Conservation (phyloP, 73 alveolate genomes). For the Uronychia setigera region DNA sequence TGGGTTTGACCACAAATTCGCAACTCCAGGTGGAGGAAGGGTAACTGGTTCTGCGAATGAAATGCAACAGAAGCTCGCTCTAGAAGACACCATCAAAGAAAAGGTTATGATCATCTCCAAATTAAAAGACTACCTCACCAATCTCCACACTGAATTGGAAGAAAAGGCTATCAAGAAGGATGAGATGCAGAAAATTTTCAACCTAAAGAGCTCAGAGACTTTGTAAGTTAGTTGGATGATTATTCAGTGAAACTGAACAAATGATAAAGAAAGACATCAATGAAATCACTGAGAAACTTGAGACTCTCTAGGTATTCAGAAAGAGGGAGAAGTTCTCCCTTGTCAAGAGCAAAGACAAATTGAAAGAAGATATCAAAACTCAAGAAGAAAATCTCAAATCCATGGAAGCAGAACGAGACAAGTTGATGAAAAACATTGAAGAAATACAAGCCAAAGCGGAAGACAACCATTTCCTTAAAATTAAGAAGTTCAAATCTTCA, state of each 20-base stretch:
- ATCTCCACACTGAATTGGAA: background rate
- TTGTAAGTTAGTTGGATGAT: background rate
- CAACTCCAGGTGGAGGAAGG: too few relatives aligned
- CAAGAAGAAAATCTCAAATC: conserved; percentile 9
- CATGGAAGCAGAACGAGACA: conserved; percentile 22
- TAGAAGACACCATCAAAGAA: background rate
- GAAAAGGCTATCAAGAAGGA: background rate
- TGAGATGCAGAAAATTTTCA: background rate
- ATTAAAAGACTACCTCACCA: background rate
- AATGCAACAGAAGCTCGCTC: background rate
- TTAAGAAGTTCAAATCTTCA: conserved; percentile 16
- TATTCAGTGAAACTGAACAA: conserved; percentile 28
- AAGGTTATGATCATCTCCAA: background rate
- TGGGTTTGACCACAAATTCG: too few relatives aligned
- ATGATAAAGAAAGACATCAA: conserved; percentile 37
- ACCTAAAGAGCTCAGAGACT: background rate
- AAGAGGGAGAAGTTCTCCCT: conserved; percentile 48
- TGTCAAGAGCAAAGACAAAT: conserved; percentile 31
- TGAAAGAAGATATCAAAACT: background rate
- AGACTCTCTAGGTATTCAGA: conserved; percentile 20
- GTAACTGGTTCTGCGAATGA: background rate
- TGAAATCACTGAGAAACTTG: conserved; percentile 54
- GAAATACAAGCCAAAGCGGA: conserved; percentile 15
- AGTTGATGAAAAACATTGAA: background rate
- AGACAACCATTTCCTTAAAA: conserved; percentile 10